Conservation (phyloP, 1,284 basidiomycete species). For the Pyrrhoderma noxium region DNA sequence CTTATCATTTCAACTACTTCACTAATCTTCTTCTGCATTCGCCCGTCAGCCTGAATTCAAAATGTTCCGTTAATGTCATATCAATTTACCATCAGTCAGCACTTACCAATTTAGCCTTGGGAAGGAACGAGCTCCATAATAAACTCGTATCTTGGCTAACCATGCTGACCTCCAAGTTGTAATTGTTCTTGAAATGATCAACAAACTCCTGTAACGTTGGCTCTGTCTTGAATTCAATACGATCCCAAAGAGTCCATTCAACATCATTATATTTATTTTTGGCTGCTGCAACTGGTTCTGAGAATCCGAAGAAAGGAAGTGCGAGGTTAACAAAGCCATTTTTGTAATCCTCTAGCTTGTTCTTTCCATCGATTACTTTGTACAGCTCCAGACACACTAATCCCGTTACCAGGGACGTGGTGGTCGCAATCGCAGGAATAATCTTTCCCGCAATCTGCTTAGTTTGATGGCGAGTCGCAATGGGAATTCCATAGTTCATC, state of each 20-base stretch:
- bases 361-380: constrained; percentile 97
- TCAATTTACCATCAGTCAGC: neutral
- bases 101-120: constrained; percentile 64
- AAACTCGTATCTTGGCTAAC: constrained; percentile 96
- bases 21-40: constrained; percentile 84
- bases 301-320: constrained; percentile 98
- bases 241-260: constrained; percentile 99
- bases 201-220: constrained; percentile 86
- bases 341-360: constrained; percentile 91
- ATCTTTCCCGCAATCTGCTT: constrained; percentile 99
- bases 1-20: constrained; percentile 89
- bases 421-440: constrained; percentile 98
- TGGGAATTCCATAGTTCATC: constrained; percentile 88
- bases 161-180: constrained; percentile 91
- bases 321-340: constrained; percentile 99
- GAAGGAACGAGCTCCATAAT: constrained; percentile 93
- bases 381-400: constrained; percentile 96
- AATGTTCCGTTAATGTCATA: neutral
- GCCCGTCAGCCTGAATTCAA: constrained; percentile 71
- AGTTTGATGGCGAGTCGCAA: constrained; percentile 88
- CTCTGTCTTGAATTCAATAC: constrained; percentile 89
- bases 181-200: constrained; percentile 76
- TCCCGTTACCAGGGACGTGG: constrained; percentile 92
- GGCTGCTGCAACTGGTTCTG: constrained; percentile 90
- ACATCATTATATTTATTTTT: constrained; percentile 83